A percentile compares a stretch with the other conserved stretches of the same genome.
Conservation (phyloP, 2,329 filamentous ascomycete genomes). For the Aspergillus pseudotamarii region DNA sequence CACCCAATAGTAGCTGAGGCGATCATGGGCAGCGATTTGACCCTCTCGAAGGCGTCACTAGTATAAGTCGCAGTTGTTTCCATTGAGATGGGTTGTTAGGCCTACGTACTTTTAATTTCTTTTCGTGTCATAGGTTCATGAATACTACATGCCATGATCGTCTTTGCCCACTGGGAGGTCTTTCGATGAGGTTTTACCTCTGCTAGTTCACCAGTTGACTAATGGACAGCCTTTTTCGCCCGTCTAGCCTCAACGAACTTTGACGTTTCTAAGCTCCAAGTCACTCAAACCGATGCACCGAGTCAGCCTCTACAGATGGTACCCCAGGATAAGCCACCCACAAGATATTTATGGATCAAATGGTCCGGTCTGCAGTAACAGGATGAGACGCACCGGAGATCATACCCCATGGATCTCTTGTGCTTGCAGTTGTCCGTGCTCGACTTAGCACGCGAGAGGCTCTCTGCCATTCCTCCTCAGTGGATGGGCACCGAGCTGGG, state of each 20-base stretch:
- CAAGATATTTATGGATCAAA: neutral
- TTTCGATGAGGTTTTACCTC: neutral
- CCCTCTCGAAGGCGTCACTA: neutral
- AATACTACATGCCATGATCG: neutral
- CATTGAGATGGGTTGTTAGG: neutral
- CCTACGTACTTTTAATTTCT: neutral
- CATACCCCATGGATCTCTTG: neutral
- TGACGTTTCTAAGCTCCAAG: neutral
- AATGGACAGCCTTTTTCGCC: neutral
- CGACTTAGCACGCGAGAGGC: no score
- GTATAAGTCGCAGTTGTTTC: neutral
- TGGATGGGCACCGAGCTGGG: no score
- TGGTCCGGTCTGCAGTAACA: neutral
- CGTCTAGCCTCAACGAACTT: neutral
- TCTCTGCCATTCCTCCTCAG: no score
- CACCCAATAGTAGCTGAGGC: neutral
- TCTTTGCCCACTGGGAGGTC: neutral
- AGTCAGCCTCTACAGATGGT: neutral
- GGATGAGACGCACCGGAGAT: neutral
- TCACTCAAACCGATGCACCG: neutral
- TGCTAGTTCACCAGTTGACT: neutral
- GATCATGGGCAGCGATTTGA: neutral
- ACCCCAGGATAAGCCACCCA: neutral
- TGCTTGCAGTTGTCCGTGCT: neutral
- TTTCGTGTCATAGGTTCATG: neutral